Evolutionary conservation across 768 basidiomycete genomes (phyloP).

Genomic region (Termitomyces sp.): DNA sequence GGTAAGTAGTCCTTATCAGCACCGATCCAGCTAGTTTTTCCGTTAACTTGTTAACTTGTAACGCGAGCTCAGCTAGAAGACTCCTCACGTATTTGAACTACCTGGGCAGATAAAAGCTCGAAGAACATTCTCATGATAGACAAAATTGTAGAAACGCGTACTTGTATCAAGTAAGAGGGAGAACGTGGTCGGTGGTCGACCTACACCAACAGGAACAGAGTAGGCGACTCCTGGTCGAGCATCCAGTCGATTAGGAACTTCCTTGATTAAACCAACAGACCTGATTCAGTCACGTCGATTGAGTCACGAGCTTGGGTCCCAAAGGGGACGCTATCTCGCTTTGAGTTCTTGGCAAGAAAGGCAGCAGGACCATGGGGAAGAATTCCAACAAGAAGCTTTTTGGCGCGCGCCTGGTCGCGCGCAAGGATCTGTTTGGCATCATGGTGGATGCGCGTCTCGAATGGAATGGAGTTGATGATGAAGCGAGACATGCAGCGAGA

Average conservation of each 20-base stretch:
- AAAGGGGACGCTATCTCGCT: background rate
- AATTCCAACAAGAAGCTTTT: slow-evolving; percentile 47
- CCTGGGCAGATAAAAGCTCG: background rate
- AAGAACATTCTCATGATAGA: background rate
- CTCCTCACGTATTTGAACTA: slow-evolving; percentile 5
- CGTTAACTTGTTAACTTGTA: background rate
- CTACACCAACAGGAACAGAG: slow-evolving; percentile 45
- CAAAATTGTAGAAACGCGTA: slow-evolving; percentile 12
- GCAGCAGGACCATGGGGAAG: slow-evolving; percentile 48
- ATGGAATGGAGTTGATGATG: slow-evolving; percentile 34
- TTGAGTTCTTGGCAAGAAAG: slow-evolving; percentile 20
- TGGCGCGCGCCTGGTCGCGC: slow-evolving; percentile 47
- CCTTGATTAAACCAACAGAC: slow-evolving; percentile 17
- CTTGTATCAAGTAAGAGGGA: slow-evolving; percentile 56
- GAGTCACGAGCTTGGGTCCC: slow-evolving; percentile 22
- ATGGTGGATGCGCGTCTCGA: slow-evolving; percentile 37
- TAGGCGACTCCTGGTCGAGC: slow-evolving; percentile 38
- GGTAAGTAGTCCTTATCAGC: slow-evolving; percentile 39
- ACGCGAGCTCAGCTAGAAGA: background rate
- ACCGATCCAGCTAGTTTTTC: slow-evolving; percentile 40
- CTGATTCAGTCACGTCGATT: slow-evolving; percentile 54
- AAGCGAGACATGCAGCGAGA: slow-evolving; percentile 28
- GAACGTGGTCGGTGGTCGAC: slow-evolving; percentile 41
- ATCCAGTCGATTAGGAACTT: background rate
- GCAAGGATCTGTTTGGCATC: slow-evolving; percentile 44